Conservation (phyloP, 352 stramenopile species). For the Pythium aquatile region DNA sequence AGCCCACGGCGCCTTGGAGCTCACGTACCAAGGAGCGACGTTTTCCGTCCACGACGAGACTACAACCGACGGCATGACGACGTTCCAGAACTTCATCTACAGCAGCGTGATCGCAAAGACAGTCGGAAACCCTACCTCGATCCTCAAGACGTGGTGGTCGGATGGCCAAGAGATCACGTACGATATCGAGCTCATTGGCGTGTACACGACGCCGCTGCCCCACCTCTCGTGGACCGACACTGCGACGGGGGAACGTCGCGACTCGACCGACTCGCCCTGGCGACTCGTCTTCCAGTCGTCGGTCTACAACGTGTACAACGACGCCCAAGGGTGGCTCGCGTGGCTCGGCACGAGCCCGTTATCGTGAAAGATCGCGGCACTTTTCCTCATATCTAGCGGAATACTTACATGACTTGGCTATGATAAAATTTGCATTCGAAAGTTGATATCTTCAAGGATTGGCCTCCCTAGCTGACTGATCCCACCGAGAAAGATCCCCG, state of each 20-base stretch:
- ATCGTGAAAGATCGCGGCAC: background rate
- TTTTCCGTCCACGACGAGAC: background rate
- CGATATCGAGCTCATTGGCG: constrained; percentile 3
- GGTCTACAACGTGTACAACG: constrained; percentile 8
- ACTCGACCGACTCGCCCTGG: constrained; percentile 16
- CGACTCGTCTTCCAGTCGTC: constrained; percentile 16
- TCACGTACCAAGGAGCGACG: background rate
- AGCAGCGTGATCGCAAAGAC: background rate
- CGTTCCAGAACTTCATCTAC: constrained; percentile 14
- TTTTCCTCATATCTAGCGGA: no score
- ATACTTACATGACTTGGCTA: no score
- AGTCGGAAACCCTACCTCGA: background rate
- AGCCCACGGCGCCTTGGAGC: background rate
- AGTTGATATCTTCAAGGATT: no score
- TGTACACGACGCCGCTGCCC: constrained; percentile 10
- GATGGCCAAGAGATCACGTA: constrained; percentile 1
- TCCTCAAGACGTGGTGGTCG: background rate
- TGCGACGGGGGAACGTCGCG: background rate
- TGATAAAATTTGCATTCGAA: no score
- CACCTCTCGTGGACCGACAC: background rate
- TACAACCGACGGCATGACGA: background rate
- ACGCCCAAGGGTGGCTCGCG: constrained; percentile 10
- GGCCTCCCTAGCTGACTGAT: no score
- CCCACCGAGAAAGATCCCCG: no score
- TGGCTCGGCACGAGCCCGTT: constrained; percentile 10